Conservation (phyloP, 768 basidiomycete species). For the Russula sp. region DNA sequence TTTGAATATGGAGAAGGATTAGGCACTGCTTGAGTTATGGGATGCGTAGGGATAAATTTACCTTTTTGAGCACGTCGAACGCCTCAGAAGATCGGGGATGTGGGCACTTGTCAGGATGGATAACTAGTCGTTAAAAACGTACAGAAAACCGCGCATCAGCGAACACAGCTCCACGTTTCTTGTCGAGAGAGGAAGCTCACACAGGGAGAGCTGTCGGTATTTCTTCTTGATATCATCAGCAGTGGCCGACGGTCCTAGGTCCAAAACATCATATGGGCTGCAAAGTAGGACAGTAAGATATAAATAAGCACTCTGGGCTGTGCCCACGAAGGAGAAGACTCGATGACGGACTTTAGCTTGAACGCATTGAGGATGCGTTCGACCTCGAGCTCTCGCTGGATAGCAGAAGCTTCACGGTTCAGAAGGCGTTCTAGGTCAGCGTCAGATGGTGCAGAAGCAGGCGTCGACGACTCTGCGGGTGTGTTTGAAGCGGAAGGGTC, state of each 20-base stretch:
- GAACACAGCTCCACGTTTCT: slow-evolving; percentile 19
- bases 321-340: not conserved
- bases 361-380: slow-evolving; percentile 92
- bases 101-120: slow-evolving; percentile 97
- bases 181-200: slow-evolving; percentile 45
- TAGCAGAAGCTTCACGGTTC: slow-evolving; percentile 75
- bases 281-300: not conserved
- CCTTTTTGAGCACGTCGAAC: slow-evolving; percentile 93
- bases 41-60: slow-evolving; percentile 33
- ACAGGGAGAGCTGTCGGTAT: slow-evolving; percentile 80
- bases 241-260: slow-evolving; percentile 67
- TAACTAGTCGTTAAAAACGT: slow-evolving; percentile 62
- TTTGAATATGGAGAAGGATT: slow-evolving; percentile 35
- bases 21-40: slow-evolving; percentile 5
- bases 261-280: slow-evolving; percentile 93
- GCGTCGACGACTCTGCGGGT: slow-evolving; percentile 15
- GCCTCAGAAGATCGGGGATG: slow-evolving; percentile 88
- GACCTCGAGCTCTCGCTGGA: slow-evolving; percentile 84
- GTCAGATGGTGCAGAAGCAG: slow-evolving; percentile 37
- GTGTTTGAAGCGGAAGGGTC: slow-evolving; percentile 13
- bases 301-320: not conserved
- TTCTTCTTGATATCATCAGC: slow-evolving; percentile 86
- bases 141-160: slow-evolving; percentile 34
- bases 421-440: slow-evolving; percentile 77
- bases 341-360: slow-evolving; percentile 79